These are phyloP conservation scores for Epichloe baconii DNA, from an alignment of 2,329 filamentous ascomycete species.

Conservation along the genomic window DNA sequence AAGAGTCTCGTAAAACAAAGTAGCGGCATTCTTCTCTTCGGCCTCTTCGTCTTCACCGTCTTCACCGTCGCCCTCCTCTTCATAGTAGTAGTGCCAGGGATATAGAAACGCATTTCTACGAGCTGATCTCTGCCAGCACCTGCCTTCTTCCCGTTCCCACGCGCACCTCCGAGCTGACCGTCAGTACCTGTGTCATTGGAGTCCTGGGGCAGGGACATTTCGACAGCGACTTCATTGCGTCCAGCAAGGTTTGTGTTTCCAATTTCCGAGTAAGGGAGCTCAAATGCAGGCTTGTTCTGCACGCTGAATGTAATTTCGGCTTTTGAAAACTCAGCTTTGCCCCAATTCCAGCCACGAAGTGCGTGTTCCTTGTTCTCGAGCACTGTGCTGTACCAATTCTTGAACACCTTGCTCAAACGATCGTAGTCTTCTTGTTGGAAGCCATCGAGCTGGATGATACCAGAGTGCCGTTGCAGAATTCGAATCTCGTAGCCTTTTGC, in stretches of 20 bases:
- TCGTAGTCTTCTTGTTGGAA: slow-evolving; percentile 94
- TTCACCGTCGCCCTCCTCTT: slow-evolving; percentile 57
- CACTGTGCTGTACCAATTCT: slow-evolving; percentile 93
- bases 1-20: slow-evolving; percentile 93
- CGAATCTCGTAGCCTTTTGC: slow-evolving; percentile 89
- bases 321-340: slow-evolving; percentile 93
- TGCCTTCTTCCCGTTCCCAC: slow-evolving; percentile 72
- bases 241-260: slow-evolving; percentile 95
- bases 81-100: slow-evolving; percentile 77
- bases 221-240: slow-evolving; percentile 93
- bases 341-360: slow-evolving; percentile 97
- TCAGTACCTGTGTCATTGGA: slow-evolving; percentile 61
- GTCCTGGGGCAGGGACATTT: slow-evolving; percentile 69
- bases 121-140: slow-evolving; percentile 83
- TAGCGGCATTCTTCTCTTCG: slow-evolving; percentile 86
- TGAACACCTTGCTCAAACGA: slow-evolving; percentile 82
- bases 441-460: slow-evolving; percentile 85
- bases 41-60: slow-evolving; percentile 41
- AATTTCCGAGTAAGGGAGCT: slow-evolving; percentile 93
- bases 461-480: slow-evolving; percentile 71
- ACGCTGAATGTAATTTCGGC: slow-evolving; percentile 94
- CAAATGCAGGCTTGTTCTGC: slow-evolving; percentile 90
- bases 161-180: slow-evolving; percentile 59
- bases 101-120: slow-evolving; percentile 98
- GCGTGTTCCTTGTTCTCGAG: slow-evolving; percentile 91